Conservation (phyloP, 1,284 basidiomycete genomes). For the Cryptococcus sp. region DNA sequence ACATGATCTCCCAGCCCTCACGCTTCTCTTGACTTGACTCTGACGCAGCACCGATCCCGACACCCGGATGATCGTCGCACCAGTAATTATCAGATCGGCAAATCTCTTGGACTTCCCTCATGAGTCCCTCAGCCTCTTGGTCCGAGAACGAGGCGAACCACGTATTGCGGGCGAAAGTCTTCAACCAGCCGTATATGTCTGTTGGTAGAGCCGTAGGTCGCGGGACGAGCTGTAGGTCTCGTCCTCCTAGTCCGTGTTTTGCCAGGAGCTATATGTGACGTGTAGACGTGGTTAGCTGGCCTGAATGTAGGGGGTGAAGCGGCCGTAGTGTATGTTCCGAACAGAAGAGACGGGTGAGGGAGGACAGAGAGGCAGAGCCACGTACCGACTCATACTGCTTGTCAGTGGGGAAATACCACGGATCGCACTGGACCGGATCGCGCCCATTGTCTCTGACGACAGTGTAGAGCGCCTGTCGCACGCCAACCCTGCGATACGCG, state of each 20-base stretch:
- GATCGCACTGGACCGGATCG: constrained; percentile 65
- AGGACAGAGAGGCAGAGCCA: not conserved
- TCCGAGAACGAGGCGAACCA: constrained; percentile 61
- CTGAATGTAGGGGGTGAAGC: not conserved
- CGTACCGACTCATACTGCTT: constrained; percentile 65
- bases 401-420: constrained; percentile 79
- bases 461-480: constrained; percentile 64
- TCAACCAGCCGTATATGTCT: constrained; percentile 68
- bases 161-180: constrained; percentile 64
- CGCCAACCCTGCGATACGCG: constrained; percentile 50
- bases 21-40: constrained; percentile 8
- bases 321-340: not conserved
- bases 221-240: constrained; percentile 64
- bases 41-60: constrained; percentile 14
- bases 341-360: not conserved
- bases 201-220: constrained; percentile 67
- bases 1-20: constrained; percentile 68
- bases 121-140: constrained; percentile 61
- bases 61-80: constrained; percentile 37
- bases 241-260: constrained; percentile 61
- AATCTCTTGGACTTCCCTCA: constrained; percentile 65
- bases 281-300: not conserved
- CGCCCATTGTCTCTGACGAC: constrained; percentile 61
- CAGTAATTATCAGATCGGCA: constrained; percentile 62
- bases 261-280: constrained; percentile 59